Evolutionary conservation across 352 stramenopile species (phyloP).

Genomic region (Globisporangium parvum): DNA sequence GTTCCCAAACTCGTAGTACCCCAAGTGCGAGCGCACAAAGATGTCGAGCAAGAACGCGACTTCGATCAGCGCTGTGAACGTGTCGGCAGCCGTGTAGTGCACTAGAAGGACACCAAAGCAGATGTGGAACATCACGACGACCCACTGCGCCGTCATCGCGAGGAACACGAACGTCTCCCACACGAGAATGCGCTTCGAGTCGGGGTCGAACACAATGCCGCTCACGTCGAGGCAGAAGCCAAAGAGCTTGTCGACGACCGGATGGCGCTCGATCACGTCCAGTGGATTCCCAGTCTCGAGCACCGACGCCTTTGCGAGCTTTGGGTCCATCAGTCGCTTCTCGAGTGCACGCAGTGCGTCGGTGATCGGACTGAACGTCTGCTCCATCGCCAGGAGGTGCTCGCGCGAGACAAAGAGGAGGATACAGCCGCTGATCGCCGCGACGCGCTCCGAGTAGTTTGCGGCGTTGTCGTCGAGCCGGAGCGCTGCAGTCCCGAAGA

Average conservation of each 20-base stretch:
- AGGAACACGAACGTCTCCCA: slow-evolving; percentile 48
- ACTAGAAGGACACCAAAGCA: slow-evolving; percentile 29
- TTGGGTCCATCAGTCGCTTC: slow-evolving; percentile 40
- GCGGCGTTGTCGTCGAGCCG: not conserved
- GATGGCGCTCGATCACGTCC: slow-evolving; percentile 19
- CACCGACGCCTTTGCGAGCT: slow-evolving; percentile 32
- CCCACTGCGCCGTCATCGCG: slow-evolving; percentile 31
- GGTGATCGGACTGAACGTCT: slow-evolving; percentile 22
- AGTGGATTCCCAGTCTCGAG: not conserved
- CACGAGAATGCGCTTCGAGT: slow-evolving; percentile 29
- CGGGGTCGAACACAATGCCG: slow-evolving; percentile 36
- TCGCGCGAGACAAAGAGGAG: slow-evolving; percentile 40
- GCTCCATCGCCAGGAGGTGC: slow-evolving; percentile 33
- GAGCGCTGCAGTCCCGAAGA: slow-evolving; percentile 43
- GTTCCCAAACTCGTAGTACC: slow-evolving; percentile 61
- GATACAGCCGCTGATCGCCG: slow-evolving; percentile 45
- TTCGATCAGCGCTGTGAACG: slow-evolving; percentile 30
- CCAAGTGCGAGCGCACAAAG: slow-evolving; percentile 38
- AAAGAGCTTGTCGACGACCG: slow-evolving; percentile 27
- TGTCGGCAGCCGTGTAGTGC: slow-evolving; percentile 13
- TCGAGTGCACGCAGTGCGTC: slow-evolving; percentile 30
- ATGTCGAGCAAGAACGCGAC: slow-evolving; percentile 41
- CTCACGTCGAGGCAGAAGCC: slow-evolving; percentile 2
- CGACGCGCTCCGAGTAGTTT: slow-evolving; percentile 30
- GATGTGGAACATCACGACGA: slow-evolving; percentile 39